Evolutionary conservation across 2,329 filamentous ascomycete genomes (phyloP).

Genomic region (Penicillium aurantiogriseum): DNA sequence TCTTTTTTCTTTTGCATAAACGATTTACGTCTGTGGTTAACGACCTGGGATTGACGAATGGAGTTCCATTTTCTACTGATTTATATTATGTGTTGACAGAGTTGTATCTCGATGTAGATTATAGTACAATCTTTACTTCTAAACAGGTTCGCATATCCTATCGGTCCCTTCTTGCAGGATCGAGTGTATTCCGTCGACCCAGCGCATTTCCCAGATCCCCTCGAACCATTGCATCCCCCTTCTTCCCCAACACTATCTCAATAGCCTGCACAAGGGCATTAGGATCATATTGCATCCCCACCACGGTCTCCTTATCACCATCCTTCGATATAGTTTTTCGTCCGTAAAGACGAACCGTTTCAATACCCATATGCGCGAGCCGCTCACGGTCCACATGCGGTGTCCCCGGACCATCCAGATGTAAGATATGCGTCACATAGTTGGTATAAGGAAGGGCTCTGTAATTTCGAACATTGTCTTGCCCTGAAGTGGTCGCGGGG

Average conservation of each 20-base stretch:
- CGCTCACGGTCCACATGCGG: conserved; percentile 68
- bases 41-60: neutral
- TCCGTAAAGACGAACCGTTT: conserved; percentile 74
- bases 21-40: neutral
- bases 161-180: conserved; percentile 19
- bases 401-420: conserved; percentile 68
- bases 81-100: neutral
- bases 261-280: conserved; percentile 71
- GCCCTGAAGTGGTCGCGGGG: conserved; percentile 7
- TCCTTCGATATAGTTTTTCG: conserved; percentile 50
- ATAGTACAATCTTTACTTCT: neutral
- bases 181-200: conserved; percentile 61
- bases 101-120: neutral
- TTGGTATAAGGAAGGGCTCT: conserved; percentile 52
- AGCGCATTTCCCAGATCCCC: conserved; percentile 41
- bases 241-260: conserved; percentile 70
- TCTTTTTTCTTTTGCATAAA: neutral
- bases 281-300: conserved; percentile 69
- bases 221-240: conserved; percentile 52
- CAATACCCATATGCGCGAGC: conserved; percentile 68
- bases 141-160: neutral
- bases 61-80: no score
- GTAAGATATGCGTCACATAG: conserved; percentile 82
- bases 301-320: conserved; percentile 48
- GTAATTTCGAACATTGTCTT: conserved; percentile 11